Evolutionary conservation across 1,284 basidiomycete genomes (phyloP).

Genomic region (Ceratobasidium papillatum): DNA sequence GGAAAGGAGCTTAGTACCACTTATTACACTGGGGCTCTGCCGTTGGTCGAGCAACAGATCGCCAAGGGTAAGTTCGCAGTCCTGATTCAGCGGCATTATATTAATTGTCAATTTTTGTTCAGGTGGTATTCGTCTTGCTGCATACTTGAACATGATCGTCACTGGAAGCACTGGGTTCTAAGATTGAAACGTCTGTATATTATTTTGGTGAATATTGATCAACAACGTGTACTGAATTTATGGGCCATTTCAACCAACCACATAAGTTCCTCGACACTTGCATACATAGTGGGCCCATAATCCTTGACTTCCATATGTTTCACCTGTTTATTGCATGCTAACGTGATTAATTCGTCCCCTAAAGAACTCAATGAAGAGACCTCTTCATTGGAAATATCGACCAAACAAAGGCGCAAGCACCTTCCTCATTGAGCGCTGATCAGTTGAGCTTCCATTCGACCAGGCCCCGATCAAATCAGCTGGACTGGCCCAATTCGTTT

Average conservation of each 20-base stretch:
- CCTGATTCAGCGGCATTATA: background rate
- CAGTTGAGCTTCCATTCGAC: background rate
- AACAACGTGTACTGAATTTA: too few relatives aligned
- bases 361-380: background rate
- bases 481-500: too few relatives aligned
- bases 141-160: constrained; percentile 43
- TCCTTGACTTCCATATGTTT: too few relatives aligned
- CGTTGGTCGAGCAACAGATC: constrained; percentile 42
- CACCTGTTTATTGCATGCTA: background rate
- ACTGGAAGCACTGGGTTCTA: constrained; percentile 39
- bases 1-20: constrained; percentile 22
- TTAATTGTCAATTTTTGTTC: background rate
- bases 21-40: constrained; percentile 40
- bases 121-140: constrained; percentile 43
- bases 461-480: background rate
- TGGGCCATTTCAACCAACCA: too few relatives aligned
- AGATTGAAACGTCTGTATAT: background rate
- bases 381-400: background rate
- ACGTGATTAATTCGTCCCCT: background rate
- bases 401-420: constrained; percentile 8
- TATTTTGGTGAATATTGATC: background rate
- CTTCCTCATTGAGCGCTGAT: background rate
- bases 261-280: too few relatives aligned
- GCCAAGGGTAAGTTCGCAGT: constrained; percentile 41
- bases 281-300: too few relatives aligned